A percentile compares a stretch with the other conserved stretches of the same genome.
Evolutionary conservation across 202 grass and related monocot genomes (phyloP).

Genomic region (Brachypodium distachyon): DNA sequence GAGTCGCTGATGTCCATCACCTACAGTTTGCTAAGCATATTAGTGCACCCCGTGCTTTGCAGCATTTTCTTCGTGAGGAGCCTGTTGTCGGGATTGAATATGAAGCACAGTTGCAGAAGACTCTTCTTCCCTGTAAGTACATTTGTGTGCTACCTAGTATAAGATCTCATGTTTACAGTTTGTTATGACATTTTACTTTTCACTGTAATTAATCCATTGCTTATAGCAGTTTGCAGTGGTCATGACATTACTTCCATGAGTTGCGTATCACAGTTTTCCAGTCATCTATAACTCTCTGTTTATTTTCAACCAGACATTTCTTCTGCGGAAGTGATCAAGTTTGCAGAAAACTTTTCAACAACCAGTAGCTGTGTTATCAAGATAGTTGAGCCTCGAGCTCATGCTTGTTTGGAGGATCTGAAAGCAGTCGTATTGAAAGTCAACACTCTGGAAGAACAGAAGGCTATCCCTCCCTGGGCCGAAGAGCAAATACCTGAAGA

Average conservation of each 20-base stretch:
- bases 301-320: conserved; percentile 63
- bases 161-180: background rate
- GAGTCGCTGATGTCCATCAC: background rate
- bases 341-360: conserved; percentile 82
- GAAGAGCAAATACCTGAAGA: conserved; percentile 97
- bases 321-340: conserved; percentile 74
- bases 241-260: background rate
- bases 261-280: background rate
- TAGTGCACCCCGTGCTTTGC: conserved; percentile 14
- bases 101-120: conserved; percentile 96
- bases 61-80: conserved; percentile 93
- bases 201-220: background rate
- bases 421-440: conserved; percentile 70
- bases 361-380: conserved; percentile 95
- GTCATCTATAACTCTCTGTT: background rate
- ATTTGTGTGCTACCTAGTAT: background rate
- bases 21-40: conserved; percentile 12
- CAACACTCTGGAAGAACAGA: conserved; percentile 62
- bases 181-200: background rate
- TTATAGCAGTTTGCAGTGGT: background rate
- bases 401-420: conserved; percentile 82
- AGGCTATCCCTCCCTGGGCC: conserved; percentile 76
- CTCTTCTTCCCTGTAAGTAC: conserved; percentile 88
- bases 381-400: conserved; percentile 77
- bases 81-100: conserved; percentile 95